A percentile compares a stretch with the other conserved stretches of the same genome.
These are phyloP conservation scores for Globisporangium takayamanum DNA, from an alignment of 352 stramenopile genomes.

Conservation along the genomic window DNA sequence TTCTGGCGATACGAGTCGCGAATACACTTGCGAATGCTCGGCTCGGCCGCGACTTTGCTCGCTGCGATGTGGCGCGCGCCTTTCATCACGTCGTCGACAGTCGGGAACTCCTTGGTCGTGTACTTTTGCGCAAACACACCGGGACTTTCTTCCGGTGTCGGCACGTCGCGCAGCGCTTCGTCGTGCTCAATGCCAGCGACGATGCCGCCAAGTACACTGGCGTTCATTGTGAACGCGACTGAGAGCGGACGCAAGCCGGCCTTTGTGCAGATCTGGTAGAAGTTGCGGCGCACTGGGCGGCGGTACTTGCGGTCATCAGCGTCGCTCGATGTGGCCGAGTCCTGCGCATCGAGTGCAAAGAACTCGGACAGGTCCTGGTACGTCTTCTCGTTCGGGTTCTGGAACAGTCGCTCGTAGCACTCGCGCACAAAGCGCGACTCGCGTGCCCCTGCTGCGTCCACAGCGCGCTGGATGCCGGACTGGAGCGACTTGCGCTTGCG, in stretches of 20 bases:
- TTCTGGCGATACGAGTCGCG: slow-evolving; percentile 81
- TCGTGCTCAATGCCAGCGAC: slow-evolving; percentile 69
- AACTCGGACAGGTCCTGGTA: slow-evolving; percentile 85
- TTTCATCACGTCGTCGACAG: slow-evolving; percentile 84
- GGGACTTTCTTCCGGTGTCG: slow-evolving; percentile 71
- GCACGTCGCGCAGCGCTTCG: slow-evolving; percentile 51
- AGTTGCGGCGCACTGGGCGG: slow-evolving; percentile 73
- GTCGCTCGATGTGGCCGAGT: slow-evolving; percentile 38
- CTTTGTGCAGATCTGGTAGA: slow-evolving; percentile 88
- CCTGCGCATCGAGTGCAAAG: slow-evolving; percentile 70
- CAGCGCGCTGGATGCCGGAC: slow-evolving; percentile 51
- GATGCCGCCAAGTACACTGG: slow-evolving; percentile 73
- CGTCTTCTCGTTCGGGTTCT: slow-evolving; percentile 69
- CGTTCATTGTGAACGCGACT: slow-evolving; percentile 81
- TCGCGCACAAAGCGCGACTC: slow-evolving; percentile 77
- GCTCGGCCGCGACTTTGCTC: slow-evolving; percentile 77
- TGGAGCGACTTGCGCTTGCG: slow-evolving; percentile 77
- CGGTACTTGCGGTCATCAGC: slow-evolving; percentile 58
- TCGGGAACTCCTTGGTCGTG: slow-evolving; percentile 79
- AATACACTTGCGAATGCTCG: slow-evolving; percentile 79
- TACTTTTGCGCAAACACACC: slow-evolving; percentile 67
- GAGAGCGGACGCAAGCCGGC: slow-evolving; percentile 64
- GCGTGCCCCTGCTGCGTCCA: slow-evolving; percentile 60
- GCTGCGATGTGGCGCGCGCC: slow-evolving; percentile 83
- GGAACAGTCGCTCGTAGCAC: slow-evolving; percentile 76